A percentile compares a stretch with the other conserved stretches of the same genome.
Evolutionary conservation across 768 basidiomycete genomes (phyloP).

Genomic region (Tulasnella sp.): DNA sequence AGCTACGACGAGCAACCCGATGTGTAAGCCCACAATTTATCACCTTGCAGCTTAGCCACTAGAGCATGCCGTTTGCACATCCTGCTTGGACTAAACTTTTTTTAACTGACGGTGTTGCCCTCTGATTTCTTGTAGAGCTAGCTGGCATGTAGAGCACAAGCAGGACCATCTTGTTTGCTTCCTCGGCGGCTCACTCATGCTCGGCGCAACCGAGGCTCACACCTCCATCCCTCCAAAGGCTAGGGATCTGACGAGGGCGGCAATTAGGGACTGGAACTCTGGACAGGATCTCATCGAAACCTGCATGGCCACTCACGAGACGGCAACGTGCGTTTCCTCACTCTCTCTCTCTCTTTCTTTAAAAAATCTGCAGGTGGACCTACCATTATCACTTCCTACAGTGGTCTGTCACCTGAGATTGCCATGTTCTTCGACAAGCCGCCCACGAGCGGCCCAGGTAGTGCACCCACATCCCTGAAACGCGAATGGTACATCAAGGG

Average conservation of each 20-base stretch:
- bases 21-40: too few relatives aligned
- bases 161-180: constrained; percentile 97
- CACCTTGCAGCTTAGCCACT: too few relatives aligned
- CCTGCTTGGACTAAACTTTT: too few relatives aligned
- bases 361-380: not conserved
- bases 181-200: constrained; percentile 81
- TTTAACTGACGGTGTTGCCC: not conserved
- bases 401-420: constrained; percentile 82
- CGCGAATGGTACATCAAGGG: constrained; percentile 92
- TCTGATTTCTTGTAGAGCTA: constrained; percentile 31
- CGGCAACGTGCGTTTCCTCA: constrained; percentile 49
- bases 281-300: constrained; percentile 76
- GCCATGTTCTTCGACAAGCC: constrained; percentile 61
- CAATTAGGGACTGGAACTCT: constrained; percentile 64
- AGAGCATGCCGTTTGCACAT: too few relatives aligned
- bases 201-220: constrained; percentile 68
- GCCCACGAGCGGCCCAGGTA: constrained; percentile 39
- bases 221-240: constrained; percentile 48
- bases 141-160: constrained; percentile 68
- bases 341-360: not conserved
- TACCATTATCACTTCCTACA: constrained; percentile 27
- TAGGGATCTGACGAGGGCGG: constrained; percentile 42
- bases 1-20: not conserved
- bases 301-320: constrained; percentile 78
- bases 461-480: constrained; percentile 33